phyloP scores from a whole-genome alignment of 345 rosid species.

The Raphanus raphanistrum region DNA sequence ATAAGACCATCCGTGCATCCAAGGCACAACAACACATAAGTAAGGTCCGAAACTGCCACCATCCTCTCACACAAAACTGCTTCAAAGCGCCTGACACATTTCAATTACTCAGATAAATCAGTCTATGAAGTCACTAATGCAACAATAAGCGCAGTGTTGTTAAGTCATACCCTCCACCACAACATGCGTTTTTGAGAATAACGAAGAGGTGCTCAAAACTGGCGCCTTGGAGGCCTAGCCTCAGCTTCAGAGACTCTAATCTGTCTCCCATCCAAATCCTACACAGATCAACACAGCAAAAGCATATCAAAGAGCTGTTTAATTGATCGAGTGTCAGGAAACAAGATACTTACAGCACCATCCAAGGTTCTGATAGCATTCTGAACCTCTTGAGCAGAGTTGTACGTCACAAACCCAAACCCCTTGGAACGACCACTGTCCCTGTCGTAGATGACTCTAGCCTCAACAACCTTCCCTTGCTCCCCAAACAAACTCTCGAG shows the following conservation, averaged over 20 bases:
- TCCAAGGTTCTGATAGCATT: slow-evolving; percentile 68
- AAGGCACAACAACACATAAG: slow-evolving; percentile 22
- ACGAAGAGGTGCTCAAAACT: slow-evolving; percentile 49
- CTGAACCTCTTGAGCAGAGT: slow-evolving; percentile 74
- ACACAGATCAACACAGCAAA: slow-evolving; percentile 18
- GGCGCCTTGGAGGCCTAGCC: slow-evolving; percentile 81
- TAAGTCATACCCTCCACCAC: slow-evolving; percentile 34
- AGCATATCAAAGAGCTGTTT: not conserved
- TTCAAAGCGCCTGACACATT: slow-evolving; percentile 32
- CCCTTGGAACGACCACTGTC: slow-evolving; percentile 96
- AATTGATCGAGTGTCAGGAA: not conserved
- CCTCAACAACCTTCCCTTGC: slow-evolving; percentile 86
- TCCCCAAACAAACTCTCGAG: slow-evolving; percentile 83
- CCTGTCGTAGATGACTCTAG: slow-evolving; percentile 89
- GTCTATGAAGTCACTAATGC: not conserved
- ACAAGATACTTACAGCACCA: slow-evolving; percentile 66
- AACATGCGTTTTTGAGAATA: slow-evolving; percentile 35
- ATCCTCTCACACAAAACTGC: slow-evolving; percentile 20
- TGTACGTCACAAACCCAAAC: slow-evolving; percentile 88
- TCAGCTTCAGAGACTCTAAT: slow-evolving; percentile 89
- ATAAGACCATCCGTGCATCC: slow-evolving; percentile 19
- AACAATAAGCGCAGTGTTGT: not conserved
- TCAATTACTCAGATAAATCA: slow-evolving; percentile 6
- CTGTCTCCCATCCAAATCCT: slow-evolving; percentile 89
- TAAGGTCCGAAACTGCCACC: slow-evolving; percentile 33